phyloP scores from a whole-genome alignment of 2,329 filamentous ascomycete species.

The Colletotrichum endophyticum region DNA sequence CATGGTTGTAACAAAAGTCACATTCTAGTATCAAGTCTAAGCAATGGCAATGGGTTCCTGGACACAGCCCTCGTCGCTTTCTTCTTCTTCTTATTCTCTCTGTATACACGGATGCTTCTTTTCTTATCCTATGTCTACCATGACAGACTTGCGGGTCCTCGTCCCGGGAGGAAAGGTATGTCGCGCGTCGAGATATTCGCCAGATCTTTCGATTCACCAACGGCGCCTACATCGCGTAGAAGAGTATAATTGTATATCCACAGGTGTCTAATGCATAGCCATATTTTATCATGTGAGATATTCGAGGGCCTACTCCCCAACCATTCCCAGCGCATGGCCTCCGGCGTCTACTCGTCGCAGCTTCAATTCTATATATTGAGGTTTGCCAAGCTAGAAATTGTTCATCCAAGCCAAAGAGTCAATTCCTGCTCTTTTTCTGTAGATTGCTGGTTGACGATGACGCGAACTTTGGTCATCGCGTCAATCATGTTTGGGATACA shows the following conservation, averaged over 20 bases:
- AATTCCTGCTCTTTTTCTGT: too few species aligned
- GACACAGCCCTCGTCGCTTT: background rate
- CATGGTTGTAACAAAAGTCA: too few species aligned
- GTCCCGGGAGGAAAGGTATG: too few species aligned
- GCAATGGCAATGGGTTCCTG: too few species aligned
- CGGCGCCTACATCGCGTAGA: too few species aligned
- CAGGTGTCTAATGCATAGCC: too few species aligned
- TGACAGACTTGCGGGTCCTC: too few species aligned
- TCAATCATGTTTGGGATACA: fast-evolving
- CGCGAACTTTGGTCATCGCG: background rate
- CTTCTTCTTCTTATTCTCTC: background rate
- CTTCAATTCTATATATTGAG: background rate
- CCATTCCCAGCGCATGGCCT: background rate
- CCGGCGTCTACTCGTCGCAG: background rate
- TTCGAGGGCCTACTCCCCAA: fast-evolving
- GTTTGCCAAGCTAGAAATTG: fast-evolving
- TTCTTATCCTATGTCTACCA: too few species aligned
- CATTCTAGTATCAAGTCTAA: too few species aligned
- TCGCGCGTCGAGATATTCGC: too few species aligned
- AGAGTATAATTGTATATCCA: too few species aligned
- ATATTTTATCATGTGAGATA: background rate
- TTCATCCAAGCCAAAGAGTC: background rate
- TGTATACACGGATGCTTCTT: background rate
- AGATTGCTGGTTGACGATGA: background rate
- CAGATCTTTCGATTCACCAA: too few species aligned